Evolutionary conservation across 1,284 basidiomycete species (phyloP).

Genomic region (Exobasidium rhododendri): DNA sequence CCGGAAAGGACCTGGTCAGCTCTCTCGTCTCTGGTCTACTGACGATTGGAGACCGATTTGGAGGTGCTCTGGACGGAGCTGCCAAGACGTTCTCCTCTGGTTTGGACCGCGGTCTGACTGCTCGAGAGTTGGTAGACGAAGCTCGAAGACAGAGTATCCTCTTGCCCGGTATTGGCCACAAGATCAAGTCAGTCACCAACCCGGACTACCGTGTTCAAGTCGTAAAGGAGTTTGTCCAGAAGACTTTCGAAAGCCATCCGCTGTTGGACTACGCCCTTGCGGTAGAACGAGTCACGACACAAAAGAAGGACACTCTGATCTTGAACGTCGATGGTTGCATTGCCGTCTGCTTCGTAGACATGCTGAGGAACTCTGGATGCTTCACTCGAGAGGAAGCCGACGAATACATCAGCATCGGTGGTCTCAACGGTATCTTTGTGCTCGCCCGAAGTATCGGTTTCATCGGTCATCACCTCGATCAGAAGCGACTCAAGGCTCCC

Average conservation of each 20-base stretch:
- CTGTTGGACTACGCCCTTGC: slow-evolving; percentile 93
- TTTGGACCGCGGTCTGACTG: slow-evolving; percentile 83
- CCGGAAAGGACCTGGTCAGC: slow-evolving; percentile 96
- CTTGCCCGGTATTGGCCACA: slow-evolving; percentile 98
- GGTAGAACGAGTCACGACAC: slow-evolving; percentile 93
- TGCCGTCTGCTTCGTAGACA: slow-evolving; percentile 94
- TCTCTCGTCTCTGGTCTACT: slow-evolving; percentile 92
- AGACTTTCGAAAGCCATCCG: slow-evolving; percentile 80
- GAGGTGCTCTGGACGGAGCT: slow-evolving; percentile 98
- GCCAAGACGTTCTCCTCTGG: slow-evolving; percentile 82
- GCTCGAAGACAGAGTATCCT: slow-evolving; percentile 95
- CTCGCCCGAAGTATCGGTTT: slow-evolving; percentile 96
- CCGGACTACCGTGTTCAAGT: slow-evolving; percentile 76
- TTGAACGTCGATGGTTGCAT: slow-evolving; percentile 84
- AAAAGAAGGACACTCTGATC: slow-evolving; percentile 85
- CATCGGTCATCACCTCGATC: slow-evolving; percentile 90
- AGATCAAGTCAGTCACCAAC: slow-evolving; percentile 78
- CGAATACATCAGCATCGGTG: slow-evolving; percentile 89
- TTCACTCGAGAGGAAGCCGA: slow-evolving; percentile 94
- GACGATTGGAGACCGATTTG: slow-evolving; percentile 96
- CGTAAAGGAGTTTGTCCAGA: slow-evolving; percentile 92
- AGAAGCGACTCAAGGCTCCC: slow-evolving; percentile 66
- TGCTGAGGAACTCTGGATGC: slow-evolving; percentile 85
- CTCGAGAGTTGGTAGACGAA: slow-evolving; percentile 94
- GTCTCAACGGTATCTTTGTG: slow-evolving; percentile 93